phyloP scores from a whole-genome alignment of 352 stramenopile species.

The Pseudoperonospora humuli region DNA sequence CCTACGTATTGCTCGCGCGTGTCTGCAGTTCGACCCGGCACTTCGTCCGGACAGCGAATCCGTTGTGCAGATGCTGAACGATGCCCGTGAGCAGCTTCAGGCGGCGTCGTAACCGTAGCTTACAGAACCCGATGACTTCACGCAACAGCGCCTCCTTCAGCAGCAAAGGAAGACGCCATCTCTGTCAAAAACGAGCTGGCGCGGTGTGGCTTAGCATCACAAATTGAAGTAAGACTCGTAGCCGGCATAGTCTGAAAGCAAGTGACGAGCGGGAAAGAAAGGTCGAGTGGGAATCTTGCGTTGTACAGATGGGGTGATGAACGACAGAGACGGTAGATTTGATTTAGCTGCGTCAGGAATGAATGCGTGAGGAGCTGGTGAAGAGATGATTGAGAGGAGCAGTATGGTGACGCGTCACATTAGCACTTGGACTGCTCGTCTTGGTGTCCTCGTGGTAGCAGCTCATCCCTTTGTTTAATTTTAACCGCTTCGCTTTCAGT shows the following conservation, averaged over 20 bases:
- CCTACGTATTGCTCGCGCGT: conserved; percentile 68
- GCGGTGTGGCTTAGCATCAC: conserved; percentile 18
- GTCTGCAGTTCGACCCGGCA: conserved; percentile 77
- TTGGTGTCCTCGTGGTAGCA: conserved; percentile 1
- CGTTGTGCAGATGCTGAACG: conserved; percentile 74
- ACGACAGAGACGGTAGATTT: conserved; percentile 28
- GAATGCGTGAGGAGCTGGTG: conserved; percentile 3
- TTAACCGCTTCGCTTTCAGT: conserved; percentile 8
- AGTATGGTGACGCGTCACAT: conserved; percentile 1
- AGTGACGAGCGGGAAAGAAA: conserved; percentile 12
- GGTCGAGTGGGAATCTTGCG: conserved; percentile 11
- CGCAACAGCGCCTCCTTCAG: conserved; percentile 18
- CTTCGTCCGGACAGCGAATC: conserved; percentile 61
- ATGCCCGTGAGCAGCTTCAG: conserved; percentile 57
- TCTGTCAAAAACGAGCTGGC: conserved; percentile 14
- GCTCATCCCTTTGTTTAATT: conserved; percentile 26
- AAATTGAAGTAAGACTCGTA: conserved; percentile 18
- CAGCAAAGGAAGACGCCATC: conserved; percentile 55
- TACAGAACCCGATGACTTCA: conserved; percentile 34
- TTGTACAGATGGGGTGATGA: conserved; percentile 13
- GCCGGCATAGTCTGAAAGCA: conserved; percentile 2
- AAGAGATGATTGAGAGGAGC: conserved; percentile 2
- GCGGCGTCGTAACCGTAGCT: conserved; percentile 21
- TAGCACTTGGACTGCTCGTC: not conserved
- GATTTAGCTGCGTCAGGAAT: conserved; percentile 22